Base-by-base conservation (phyloP, 2,329 filamentous ascomycete species). In the Sarocladium strictum region DNA sequence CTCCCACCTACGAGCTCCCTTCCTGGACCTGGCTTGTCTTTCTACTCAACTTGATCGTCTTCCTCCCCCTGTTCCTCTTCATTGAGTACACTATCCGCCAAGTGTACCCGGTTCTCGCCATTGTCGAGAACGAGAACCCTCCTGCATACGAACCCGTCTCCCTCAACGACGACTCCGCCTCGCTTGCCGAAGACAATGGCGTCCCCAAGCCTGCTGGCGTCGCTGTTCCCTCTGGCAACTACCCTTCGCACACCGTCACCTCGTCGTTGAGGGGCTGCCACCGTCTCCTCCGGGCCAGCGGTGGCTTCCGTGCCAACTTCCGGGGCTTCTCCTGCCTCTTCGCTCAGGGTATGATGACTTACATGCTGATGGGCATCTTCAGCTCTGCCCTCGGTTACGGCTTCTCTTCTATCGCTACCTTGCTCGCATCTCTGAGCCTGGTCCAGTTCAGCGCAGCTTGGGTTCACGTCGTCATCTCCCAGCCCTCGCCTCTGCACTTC, bases 381-480 rank as follows among this genome's bases (percentile, higher is more conserved):
- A 59, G 69, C 17, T 62, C 64, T 32, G 59, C 73, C 37, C 64
- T 81, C 19, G 70, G 77, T 56, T 68, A 74, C 55, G 64, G 74
- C 52, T 60, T 85, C 54, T 64, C 72, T 59, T 59, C 71, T 45
- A 24, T 66, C 45, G 63, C 63, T 54, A 76, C 76, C 53, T 76
- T 86, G 51, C 55, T 87, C 40, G 76, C 82, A 24, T 76, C 80
- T 53, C 68, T 93, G 21, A 68, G 80, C 19, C 74, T 89, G 29
- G 80, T 86, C 35, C 87, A 87, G 63, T 69, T 93, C 56, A 80
- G 83, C 67, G 81, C 92, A 61, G 80, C 83, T 53, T 96, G 91
- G 90, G 89, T 91, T 3, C 90, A 96, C 69, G 85, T 89, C 63
- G 83, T 96, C 66, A 91, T 97, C 65, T 85, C 89, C 2, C 76